Conservation (phyloP, 768 basidiomycete species). For the Zangia roseola region DNA sequence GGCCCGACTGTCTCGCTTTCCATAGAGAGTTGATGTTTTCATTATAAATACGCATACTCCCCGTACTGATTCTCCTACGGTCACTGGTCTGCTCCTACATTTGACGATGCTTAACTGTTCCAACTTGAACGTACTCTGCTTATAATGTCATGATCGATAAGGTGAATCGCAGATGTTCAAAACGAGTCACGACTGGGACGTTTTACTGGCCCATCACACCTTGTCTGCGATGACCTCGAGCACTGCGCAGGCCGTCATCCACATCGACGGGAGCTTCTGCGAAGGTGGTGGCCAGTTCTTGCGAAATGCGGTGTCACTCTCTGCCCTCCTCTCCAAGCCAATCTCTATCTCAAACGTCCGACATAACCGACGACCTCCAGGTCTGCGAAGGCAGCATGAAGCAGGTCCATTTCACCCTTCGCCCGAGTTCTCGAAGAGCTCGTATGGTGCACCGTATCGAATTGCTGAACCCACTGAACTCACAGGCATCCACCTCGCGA, state of each 20-base stretch:
- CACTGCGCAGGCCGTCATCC: slow-evolving; percentile 12
- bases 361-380: slow-evolving; percentile 54
- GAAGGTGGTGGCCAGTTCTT: slow-evolving; percentile 72
- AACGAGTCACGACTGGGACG: too few species aligned
- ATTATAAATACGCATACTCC: slow-evolving; percentile 8
- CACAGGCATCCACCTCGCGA: slow-evolving; percentile 64
- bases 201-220: too few species aligned
- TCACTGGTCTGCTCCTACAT: background rate
- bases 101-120: too few species aligned
- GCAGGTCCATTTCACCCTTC: slow-evolving; percentile 43
- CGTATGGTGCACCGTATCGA: background rate
- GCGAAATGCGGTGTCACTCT: slow-evolving; percentile 64
- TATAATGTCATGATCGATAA: too few species aligned
- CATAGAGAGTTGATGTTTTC: too few species aligned
- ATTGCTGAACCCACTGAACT: too few species aligned
- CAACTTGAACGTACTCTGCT: too few species aligned
- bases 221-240: slow-evolving; percentile 8
- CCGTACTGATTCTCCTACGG: slow-evolving; percentile 5
- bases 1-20: too few species aligned
- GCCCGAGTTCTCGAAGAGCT: background rate
- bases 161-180: too few species aligned
- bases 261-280: slow-evolving; percentile 45
- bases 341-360: slow-evolving; percentile 63
- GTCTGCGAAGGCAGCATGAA: slow-evolving; percentile 71
- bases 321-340: slow-evolving; percentile 62